Base-by-base conservation (phyloP, 108 stramenopile genomes). In the Mediolabrus comicus region DNA sequence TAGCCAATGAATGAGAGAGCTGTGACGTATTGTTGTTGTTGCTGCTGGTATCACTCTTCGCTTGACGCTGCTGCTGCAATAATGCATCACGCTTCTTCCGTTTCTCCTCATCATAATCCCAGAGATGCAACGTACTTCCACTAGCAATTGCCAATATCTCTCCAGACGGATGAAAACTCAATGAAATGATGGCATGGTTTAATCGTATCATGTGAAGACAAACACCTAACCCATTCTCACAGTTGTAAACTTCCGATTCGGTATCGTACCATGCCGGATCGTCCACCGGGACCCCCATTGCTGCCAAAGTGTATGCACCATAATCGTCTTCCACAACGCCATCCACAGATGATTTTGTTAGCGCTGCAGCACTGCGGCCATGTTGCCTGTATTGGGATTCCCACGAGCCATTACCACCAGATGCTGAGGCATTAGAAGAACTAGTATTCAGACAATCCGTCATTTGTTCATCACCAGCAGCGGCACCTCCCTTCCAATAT, bases 101-200 rank as follows among this genome's bases (percentile, higher is more conserved):
- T 29, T 39, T 57, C 43, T 72, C 71, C 54, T 82, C 72, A 29
- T 86, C 63, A 35, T 94, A 92, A 53, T 91, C 92, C 98, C 98
- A 99, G n/a, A 98, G 75, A 72, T 97, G 91, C 28, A 99, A 64
- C 13, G 76, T 81, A 22, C 67, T 83, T 3, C 97, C 96, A 61
- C 95, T 92, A 16, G 98, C 96, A 59, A 98, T 77, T 13, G 96
- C 97, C 34, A 99, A 70, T 17, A 96, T 46, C n/a, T 78, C 67
- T 6, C 96, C 95, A 11, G 80, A 57, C 4, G 97, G 98, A 79
- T 99, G 98, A 69, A 99, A 99, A 46, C 87, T 86, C 24, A 99
- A 59, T 33, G 92, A 95, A 38, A 99, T 98, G 68, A 99, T 96
- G 39, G 97, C 92, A 65, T 67, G 69, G 53, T 95, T 75, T 52